These are phyloP conservation scores for Fusarium sp. DNA, from an alignment of 2,329 filamentous ascomycete species.

Conservation along the genomic window DNA sequence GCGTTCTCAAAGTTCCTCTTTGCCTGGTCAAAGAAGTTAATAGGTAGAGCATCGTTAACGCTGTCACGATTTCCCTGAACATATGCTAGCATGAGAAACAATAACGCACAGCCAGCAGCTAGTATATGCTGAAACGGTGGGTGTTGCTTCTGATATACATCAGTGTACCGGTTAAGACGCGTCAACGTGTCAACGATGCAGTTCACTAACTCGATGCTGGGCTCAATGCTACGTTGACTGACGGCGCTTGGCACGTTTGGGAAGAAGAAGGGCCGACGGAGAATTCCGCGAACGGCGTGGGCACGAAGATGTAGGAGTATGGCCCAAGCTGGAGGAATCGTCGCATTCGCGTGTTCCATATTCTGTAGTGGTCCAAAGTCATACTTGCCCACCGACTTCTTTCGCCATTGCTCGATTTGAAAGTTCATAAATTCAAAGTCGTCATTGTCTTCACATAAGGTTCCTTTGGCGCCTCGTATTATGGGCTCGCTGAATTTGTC, in stretches of 20 bases:
- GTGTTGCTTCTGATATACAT: background rate
- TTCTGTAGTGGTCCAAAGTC: background rate
- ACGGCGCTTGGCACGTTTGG: background rate
- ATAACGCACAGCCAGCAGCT: background rate
- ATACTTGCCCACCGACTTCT: background rate
- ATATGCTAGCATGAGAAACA: background rate
- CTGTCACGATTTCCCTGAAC: background rate
- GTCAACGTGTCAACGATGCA: background rate
- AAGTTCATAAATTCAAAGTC: slow-evolving; percentile 1
- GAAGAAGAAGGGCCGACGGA: background rate
- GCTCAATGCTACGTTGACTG: background rate
- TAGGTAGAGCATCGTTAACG: background rate
- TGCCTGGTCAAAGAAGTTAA: background rate
- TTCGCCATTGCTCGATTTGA: background rate
- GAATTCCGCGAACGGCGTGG: background rate
- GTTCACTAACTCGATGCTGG: background rate
- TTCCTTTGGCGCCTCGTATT: background rate
- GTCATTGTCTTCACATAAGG: background rate
- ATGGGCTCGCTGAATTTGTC: background rate
- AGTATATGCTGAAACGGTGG: background rate
- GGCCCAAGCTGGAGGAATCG: background rate
- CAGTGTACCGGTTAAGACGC: background rate
- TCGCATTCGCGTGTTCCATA: background rate
- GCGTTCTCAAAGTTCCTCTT: background rate
- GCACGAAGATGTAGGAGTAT: background rate